These are phyloP conservation scores for Penicillium sp. DNA, from an alignment of 2,329 filamentous ascomycete genomes.

Conservation along the genomic window DNA sequence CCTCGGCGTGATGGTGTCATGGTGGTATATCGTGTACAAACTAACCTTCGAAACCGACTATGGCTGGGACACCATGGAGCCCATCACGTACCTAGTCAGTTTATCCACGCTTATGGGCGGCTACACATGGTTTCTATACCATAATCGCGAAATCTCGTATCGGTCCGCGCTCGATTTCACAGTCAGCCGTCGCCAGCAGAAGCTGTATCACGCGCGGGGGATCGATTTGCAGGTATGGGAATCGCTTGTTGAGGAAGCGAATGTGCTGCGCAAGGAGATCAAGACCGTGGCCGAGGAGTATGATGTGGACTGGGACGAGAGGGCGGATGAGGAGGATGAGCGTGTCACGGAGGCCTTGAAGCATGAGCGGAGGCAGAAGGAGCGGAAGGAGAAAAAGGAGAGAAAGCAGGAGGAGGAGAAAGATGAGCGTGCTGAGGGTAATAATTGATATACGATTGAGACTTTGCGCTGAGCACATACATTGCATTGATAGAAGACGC, in stretches of 20 bases:
- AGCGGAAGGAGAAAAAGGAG: conserved; percentile 30
- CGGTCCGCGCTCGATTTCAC: conserved; percentile 83
- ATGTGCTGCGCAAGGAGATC: conserved; percentile 72
- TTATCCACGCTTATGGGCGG: conserved; percentile 81
- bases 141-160: conserved; percentile 86
- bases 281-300: conserved; percentile 78
- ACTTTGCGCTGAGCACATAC: too few species aligned
- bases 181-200: conserved; percentile 70
- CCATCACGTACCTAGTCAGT: conserved; percentile 84
- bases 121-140: conserved; percentile 91
- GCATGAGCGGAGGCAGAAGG: conserved; percentile 44
- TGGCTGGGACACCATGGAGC: conserved; percentile 90
- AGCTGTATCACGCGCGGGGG: conserved; percentile 69
- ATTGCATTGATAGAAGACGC: too few species aligned
- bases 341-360: conserved; percentile 51
- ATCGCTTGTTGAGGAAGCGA: conserved; percentile 71
- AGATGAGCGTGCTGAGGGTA: not conserved
- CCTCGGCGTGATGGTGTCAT: conserved; percentile 66
- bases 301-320: conserved; percentile 85
- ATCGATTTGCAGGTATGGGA: conserved; percentile 79
- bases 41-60: conserved; percentile 66
- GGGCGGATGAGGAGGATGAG: conserved; percentile 65
- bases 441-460: too few species aligned
- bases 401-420: conserved; percentile 4
- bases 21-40: conserved; percentile 78